Evolutionary conservation across 2,329 filamentous ascomycete genomes (phyloP).

Genomic region (Sclerotinia minor): DNA sequence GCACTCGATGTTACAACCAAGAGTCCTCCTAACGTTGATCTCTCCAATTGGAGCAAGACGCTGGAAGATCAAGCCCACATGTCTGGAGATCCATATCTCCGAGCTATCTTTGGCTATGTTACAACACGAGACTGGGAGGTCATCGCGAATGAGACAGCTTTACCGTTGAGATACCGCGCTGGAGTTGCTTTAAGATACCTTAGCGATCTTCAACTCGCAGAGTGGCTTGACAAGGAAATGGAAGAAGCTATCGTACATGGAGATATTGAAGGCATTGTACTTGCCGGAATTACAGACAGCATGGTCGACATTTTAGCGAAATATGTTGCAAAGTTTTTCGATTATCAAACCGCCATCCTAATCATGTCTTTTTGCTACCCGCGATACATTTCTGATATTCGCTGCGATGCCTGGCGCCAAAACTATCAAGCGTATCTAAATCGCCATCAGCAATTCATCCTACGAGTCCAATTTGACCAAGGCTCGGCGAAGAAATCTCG

Average conservation of each 20-base stretch:
- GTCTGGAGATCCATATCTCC: slow-evolving; percentile 74
- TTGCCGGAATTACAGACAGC: slow-evolving; percentile 73
- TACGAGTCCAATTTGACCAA: slow-evolving; percentile 75
- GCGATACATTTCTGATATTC: slow-evolving; percentile 73
- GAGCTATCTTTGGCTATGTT: slow-evolving; percentile 76
- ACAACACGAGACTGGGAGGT: slow-evolving; percentile 74
- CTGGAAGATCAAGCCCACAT: slow-evolving; percentile 42
- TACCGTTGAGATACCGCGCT: slow-evolving; percentile 73
- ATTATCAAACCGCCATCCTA: slow-evolving; percentile 76
- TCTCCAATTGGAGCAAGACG: slow-evolving; percentile 39
- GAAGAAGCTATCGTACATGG: slow-evolving; percentile 62
- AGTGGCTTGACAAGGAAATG: slow-evolving; percentile 68
- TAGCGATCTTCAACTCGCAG: slow-evolving; percentile 59
- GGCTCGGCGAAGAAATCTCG: slow-evolving; percentile 69
- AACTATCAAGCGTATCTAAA: slow-evolving; percentile 71
- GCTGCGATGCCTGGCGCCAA: slow-evolving; percentile 72
- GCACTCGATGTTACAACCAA: slow-evolving; percentile 63
- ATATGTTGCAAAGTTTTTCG: slow-evolving; percentile 73
- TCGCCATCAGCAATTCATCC: slow-evolving; percentile 71
- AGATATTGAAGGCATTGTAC: slow-evolving; percentile 73
- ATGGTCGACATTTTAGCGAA: slow-evolving; percentile 74
- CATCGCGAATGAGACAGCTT: slow-evolving; percentile 70
- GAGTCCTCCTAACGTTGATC: slow-evolving; percentile 46
- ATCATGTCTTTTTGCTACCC: slow-evolving; percentile 73
- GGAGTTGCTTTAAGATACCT: slow-evolving; percentile 71